phyloP scores from a whole-genome alignment of 495 filamentous ascomycete genomes.

The Trichoderma reesei region DNA sequence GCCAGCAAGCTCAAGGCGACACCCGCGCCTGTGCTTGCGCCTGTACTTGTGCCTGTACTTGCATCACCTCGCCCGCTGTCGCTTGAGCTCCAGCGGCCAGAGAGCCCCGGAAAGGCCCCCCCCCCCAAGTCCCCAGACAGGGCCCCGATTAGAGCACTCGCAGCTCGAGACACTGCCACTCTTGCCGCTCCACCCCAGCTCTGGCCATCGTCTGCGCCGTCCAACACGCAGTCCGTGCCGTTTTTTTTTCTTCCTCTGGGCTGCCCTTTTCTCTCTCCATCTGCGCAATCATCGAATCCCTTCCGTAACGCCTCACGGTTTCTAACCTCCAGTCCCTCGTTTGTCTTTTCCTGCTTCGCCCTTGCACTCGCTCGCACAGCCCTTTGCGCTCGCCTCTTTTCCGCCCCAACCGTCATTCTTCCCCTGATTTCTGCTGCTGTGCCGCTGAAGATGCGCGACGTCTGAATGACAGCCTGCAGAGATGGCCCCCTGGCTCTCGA shows the following conservation, averaged over 20 bases:
- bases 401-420: neutral
- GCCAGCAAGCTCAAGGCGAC: neutral
- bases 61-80: no score
- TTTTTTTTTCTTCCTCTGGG: neutral
- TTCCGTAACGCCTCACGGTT: neutral
- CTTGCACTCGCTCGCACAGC: neutral
- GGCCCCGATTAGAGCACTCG: no score
- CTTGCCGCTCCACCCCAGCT: slow-evolving; percentile 5
- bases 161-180: neutral
- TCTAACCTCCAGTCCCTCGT: slow-evolving; percentile 6
- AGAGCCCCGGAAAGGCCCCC: no score
- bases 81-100: no score
- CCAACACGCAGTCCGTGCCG: neutral
- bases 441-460: slow-evolving; percentile 4
- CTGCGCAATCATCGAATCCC: neutral
- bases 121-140: no score
- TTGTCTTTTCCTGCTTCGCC: neutral
- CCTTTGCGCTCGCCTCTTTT: neutral
- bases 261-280: neutral
- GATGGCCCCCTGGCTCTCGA: slow-evolving; percentile 6
- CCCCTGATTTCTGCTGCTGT: neutral
- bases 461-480: slow-evolving; percentile 7
- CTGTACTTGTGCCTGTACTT: no score
- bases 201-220: slow-evolving; percentile 2
- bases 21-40: neutral